Percentiles rank a stretch among this genome's conserved stretches.
Conservation (phyloP, 2,329 filamentous ascomycete genomes). For the Podosphaera aphanis region DNA sequence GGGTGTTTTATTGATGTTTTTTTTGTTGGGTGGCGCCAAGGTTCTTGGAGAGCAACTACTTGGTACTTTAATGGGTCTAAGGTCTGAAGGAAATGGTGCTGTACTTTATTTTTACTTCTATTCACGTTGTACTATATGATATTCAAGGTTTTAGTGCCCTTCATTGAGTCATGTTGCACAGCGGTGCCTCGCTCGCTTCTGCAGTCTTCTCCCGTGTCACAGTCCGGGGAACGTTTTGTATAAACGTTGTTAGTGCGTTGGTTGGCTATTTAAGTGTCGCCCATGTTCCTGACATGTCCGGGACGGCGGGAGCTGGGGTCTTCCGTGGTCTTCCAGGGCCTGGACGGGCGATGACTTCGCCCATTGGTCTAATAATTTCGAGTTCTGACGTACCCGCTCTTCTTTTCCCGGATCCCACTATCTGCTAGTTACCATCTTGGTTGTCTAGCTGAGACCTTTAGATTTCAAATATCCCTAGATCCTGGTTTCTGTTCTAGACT, state of each 20-base stretch:
- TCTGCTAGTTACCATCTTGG: too few relatives aligned
- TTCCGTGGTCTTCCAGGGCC: neutral
- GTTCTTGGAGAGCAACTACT: neutral
- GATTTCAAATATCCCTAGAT: too few relatives aligned
- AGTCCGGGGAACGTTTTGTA: too few relatives aligned
- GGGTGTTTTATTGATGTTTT: neutral
- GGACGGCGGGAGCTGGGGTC: neutral
- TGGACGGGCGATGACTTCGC: neutral
- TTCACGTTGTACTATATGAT: neutral
- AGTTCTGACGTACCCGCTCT: neutral
- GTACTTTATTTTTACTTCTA: neutral
- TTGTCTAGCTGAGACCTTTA: too few relatives aligned
- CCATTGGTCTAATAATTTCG: neutral
- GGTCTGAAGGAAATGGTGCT: neutral
- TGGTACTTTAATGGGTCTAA: neutral
- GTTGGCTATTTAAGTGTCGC: neutral
- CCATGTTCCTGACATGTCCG: neutral
- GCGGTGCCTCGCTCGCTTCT: too few relatives aligned
- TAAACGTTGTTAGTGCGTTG: too few relatives aligned
- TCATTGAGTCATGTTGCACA: neutral
- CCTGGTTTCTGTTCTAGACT: too few relatives aligned
- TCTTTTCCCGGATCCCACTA: neutral
- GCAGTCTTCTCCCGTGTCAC: too few relatives aligned
- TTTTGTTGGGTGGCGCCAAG: neutral
- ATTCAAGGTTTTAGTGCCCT: neutral